phyloP scores from a whole-genome alignment of 768 basidiomycete species.

The Arthromyces matolae region DNA sequence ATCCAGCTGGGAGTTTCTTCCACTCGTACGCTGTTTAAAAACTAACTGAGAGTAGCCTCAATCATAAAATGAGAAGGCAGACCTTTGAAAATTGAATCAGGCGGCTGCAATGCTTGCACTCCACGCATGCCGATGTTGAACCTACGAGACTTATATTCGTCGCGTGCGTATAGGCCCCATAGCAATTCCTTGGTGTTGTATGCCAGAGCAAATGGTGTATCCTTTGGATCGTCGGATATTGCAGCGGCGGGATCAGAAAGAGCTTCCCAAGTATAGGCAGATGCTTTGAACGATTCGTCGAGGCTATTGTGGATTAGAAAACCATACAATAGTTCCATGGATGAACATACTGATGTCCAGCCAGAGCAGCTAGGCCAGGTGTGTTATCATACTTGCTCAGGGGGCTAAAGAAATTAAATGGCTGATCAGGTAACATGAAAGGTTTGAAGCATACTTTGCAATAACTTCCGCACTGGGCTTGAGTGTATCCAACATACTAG shows the following conservation, averaged over 20 bases:
- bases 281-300: conserved; percentile 29
- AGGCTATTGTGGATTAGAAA: conserved; percentile 14
- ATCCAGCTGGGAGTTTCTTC: conserved; percentile 4
- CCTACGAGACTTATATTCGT: conserved; percentile 17
- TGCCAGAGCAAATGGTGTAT: conserved; percentile 24
- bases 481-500: conserved; percentile 29
- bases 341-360: conserved; percentile 21
- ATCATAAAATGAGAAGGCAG: background rate
- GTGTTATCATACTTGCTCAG: conserved; percentile 14
- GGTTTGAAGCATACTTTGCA: conserved; percentile 21
- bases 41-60: background rate
- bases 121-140: conserved; percentile 32
- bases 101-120: conserved; percentile 21
- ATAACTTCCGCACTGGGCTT: conserved; percentile 26
- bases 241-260: conserved; percentile 25
- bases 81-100: conserved; percentile 19
- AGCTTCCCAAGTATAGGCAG: conserved; percentile 29
- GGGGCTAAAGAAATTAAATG: background rate
- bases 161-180: conserved; percentile 25
- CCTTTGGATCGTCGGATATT: conserved; percentile 21
- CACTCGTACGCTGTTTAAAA: conserved; percentile 8
- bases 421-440: background rate
- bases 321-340: background rate
- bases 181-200: conserved; percentile 18
- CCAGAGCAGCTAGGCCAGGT: conserved; percentile 23